These are phyloP conservation scores for Mucor racemosus DNA, from an alignment of 371 early-diverging fungal species.

Conservation along the genomic window DNA sequence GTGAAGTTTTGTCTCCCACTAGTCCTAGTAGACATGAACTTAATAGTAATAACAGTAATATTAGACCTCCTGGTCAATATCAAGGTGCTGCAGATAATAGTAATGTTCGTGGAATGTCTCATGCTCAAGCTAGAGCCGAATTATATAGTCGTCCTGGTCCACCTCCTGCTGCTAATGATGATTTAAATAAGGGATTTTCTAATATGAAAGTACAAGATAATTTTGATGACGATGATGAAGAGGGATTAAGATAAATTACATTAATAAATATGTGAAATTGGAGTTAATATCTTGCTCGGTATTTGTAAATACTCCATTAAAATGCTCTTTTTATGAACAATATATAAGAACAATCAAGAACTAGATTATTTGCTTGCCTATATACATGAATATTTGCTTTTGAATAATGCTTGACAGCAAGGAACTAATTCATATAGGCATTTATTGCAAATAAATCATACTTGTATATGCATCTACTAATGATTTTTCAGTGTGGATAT, in stretches of 20 bases:
- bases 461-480: no score
- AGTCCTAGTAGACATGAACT: constrained; percentile 15
- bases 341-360: no score
- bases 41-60: not conserved
- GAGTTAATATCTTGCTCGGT: no score
- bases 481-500: no score
- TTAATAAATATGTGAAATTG: not conserved
- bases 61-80: constrained; percentile 15
- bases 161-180: constrained; percentile 2
- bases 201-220: constrained; percentile 1
- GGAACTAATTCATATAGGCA: no score
- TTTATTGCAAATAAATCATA: no score
- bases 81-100: constrained; percentile 6
- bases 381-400: no score
- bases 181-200: constrained; percentile 14
- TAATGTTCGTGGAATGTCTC: constrained; percentile 31
- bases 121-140: constrained; percentile 35
- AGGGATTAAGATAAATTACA: constrained; percentile 14
- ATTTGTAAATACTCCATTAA: no score
- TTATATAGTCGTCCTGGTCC: constrained; percentile 22
- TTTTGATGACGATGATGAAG: constrained; percentile 17
- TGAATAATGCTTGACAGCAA: no score
- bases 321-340: no score
- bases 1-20: constrained; percentile 41
- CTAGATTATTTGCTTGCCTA: no score